Base-by-base conservation (phyloP, 1,284 basidiomycete species). In the Cutaneotrichosporon sp. region DNA sequence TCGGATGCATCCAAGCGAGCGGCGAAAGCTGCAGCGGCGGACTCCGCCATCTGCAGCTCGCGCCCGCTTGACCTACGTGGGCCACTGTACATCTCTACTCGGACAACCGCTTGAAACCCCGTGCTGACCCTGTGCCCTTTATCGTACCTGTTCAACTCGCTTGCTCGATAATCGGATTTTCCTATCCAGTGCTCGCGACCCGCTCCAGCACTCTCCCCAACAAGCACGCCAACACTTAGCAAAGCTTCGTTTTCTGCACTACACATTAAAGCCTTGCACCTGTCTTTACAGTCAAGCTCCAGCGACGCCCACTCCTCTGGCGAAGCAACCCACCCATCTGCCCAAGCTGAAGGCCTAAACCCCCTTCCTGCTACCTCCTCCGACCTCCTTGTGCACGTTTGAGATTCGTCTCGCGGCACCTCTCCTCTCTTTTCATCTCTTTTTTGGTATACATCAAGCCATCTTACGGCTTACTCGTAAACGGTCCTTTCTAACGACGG, bases 381-480 rank as follows among this genome's bases (percentile, higher is more conserved):
- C 70, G 70, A 70, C 69, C 64, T 61, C 72, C 72, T 70, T 72
- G 69, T 71, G 72, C 69, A 70, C 68, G 72, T 65, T 71, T 69
- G 70, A 71, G 69, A 68, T 65, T 62, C 67, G 68, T 71, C 71
- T 71, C 68, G 65, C 70, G 68, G 69, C 70, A 69, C 68, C 61
- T 65, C 57, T 63, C 59, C 63, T 62, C 61, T 58, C 54, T 23
- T 42, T 45, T n/a, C n/a, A 36, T 37, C 37, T 18, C 18, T 46
- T 36, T 33, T 41, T 23, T 50, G 50, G 43, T 50, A 41, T 46
- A 36, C 49, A 4, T 7, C 26, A 30, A 30, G 26, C 26, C 26
- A 30, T 30, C 26, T 30, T 30, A 7, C 26, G 26, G 26, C 26
- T 30, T 30, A 26, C 21, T 26, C 41, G n/a, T 33, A 13, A 35